Percentiles rank a stretch among this genome's conserved stretches.
phyloP scores from a whole-genome alignment of 148 eudicot genomes.

The Simmondsia chinensis region DNA sequence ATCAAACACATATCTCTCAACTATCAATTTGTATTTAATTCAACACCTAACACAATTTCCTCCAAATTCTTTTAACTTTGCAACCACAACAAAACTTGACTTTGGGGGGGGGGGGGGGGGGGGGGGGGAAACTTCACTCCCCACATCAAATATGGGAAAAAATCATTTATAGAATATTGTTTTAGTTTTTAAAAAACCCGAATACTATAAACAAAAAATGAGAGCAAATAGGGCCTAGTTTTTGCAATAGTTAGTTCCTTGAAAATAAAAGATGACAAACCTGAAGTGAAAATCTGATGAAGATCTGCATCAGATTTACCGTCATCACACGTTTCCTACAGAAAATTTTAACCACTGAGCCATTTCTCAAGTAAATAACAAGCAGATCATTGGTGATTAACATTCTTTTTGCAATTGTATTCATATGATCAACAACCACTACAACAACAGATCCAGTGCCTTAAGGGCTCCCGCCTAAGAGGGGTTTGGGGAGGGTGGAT shows the following conservation, averaged over 20 bases:
- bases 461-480: too few species aligned
- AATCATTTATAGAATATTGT: not conserved
- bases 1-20: too few species aligned
- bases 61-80: too few species aligned
- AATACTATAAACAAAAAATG: not conserved
- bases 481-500: too few species aligned
- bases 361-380: not conserved
- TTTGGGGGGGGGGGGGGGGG: too few species aligned
- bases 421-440: not conserved
- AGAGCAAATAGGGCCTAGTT: not conserved
- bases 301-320: conserved; percentile 61
- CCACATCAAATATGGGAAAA: not conserved
- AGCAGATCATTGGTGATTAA: not conserved
- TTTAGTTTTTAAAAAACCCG: not conserved
- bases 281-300: conserved; percentile 54
- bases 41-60: too few species aligned
- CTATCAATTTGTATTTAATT: too few species aligned
- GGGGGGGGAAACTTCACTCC: not conserved
- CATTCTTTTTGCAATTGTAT: too few species aligned
- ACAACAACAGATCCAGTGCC: too few species aligned
- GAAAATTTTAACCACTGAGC: not conserved
- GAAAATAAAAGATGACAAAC: conserved; percentile 25
- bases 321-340: conserved; percentile 35
- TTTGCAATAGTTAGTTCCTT: not conserved
- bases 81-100: too few species aligned